Conservation (phyloP, 108 stramenopile species). For the Cyclotella atomus region DNA sequence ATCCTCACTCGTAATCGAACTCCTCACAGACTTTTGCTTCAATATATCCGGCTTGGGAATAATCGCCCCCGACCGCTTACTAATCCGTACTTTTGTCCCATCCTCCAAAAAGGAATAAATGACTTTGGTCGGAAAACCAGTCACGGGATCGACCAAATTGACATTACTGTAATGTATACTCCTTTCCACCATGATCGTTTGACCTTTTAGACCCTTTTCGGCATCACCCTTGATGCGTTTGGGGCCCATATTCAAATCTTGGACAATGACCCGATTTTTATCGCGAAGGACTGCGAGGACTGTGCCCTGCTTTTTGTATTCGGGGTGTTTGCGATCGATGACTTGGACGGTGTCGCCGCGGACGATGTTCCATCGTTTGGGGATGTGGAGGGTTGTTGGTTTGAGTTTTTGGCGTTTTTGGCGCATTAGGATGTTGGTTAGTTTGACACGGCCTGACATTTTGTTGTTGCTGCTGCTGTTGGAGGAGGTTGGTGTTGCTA, state of each 20-base stretch:
- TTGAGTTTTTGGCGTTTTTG: constrained; percentile 46
- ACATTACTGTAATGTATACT: constrained; percentile 93
- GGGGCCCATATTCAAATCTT: constrained; percentile 88
- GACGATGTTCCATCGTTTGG: constrained; percentile 82
- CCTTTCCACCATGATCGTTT: constrained; percentile 60
- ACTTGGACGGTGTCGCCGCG: constrained; percentile 95
- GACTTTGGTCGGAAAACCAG: constrained; percentile 84
- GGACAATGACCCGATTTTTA: constrained; percentile 89
- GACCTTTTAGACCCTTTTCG: constrained; percentile 65
- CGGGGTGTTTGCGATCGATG: constrained; percentile 81
- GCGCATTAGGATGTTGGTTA: constrained; percentile 49
- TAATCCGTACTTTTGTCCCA: constrained; percentile 94
- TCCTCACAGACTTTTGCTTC: constrained; percentile 54
- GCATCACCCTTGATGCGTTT: constrained; percentile 75
- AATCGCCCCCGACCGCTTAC: constrained; percentile 90
- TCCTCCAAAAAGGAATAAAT: constrained; percentile 81
- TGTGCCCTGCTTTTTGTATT: constrained; percentile 88
- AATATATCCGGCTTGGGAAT: constrained; percentile 91
- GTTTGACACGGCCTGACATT: constrained; percentile 45
- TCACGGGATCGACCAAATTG: constrained; percentile 82
- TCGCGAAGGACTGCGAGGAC: constrained; percentile 79
- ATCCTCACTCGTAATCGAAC: constrained; percentile 71
- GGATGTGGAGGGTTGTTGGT: constrained; percentile 28
- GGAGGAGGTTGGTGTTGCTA: too few relatives aligned
- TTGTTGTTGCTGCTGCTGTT: too few relatives aligned